Percentiles rank a stretch among this genome's conserved stretches.
These are phyloP conservation scores for Mycosarcoma maydis DNA, from an alignment of 1,284 basidiomycete species.

Conservation along the genomic window DNA sequence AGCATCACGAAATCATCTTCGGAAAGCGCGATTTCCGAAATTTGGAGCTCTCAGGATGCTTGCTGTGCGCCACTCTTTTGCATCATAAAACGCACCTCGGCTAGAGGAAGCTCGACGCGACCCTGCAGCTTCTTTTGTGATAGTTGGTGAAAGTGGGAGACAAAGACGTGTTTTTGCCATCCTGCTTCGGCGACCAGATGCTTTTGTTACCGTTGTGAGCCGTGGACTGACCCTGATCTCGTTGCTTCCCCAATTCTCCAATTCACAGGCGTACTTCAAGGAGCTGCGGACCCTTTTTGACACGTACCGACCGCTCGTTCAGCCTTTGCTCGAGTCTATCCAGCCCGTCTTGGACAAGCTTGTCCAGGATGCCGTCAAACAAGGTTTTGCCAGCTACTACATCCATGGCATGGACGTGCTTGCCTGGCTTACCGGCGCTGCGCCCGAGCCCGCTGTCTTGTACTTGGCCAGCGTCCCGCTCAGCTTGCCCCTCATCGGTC, in stretches of 20 bases:
- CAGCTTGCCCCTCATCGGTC: slow-evolving; percentile 92
- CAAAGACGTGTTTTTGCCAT: too few species aligned
- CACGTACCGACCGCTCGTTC: slow-evolving; percentile 86
- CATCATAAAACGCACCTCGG: slow-evolving; percentile 2
- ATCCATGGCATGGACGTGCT: slow-evolving; percentile 81
- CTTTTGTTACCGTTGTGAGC: too few species aligned
- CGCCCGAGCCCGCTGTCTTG: slow-evolving; percentile 78
- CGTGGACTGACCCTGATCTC: background rate
- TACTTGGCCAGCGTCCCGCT: slow-evolving; percentile 95
- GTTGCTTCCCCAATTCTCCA: background rate
- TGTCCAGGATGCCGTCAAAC: slow-evolving; percentile 68
- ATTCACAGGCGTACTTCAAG: slow-evolving; percentile 83
- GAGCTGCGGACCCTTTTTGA: slow-evolving; percentile 92
- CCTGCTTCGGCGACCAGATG: too few species aligned
- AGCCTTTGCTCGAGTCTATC: slow-evolving; percentile 75
- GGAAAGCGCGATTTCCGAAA: slow-evolving; percentile 19
- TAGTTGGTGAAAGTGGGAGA: background rate
- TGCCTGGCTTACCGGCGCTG: slow-evolving; percentile 82
- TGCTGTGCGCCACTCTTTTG: background rate
- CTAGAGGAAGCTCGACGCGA: slow-evolving; percentile 15
- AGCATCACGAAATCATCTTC: slow-evolving; percentile 8
- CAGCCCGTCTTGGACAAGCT: slow-evolving; percentile 67
- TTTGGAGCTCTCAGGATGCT: background rate
- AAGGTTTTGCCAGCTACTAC: slow-evolving; percentile 76
- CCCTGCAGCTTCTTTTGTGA: slow-evolving; percentile 16